These are phyloP conservation scores for Apiospora saccharicola DNA, from an alignment of 2,329 filamentous ascomycete species.

Conservation along the genomic window DNA sequence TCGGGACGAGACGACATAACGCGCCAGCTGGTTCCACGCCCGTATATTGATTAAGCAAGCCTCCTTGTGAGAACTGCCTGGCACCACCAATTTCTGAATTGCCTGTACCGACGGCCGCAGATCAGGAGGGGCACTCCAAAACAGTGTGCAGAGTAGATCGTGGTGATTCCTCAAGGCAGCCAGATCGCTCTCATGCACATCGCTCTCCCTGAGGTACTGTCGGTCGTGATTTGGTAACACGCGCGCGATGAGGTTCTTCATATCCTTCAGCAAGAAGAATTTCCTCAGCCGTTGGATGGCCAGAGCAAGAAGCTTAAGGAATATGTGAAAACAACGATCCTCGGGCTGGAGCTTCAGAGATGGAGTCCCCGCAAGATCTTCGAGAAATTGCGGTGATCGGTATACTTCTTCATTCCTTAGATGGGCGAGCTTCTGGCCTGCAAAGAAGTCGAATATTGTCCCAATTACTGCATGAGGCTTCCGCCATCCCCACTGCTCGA, in stretches of 20 bases:
- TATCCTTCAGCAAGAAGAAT: conserved; percentile 60
- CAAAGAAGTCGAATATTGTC: conserved; percentile 73
- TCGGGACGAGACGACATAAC: conserved; percentile 61
- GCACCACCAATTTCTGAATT: conserved; percentile 66
- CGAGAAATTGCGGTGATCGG: conserved; percentile 67
- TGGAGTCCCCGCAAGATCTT: conserved; percentile 57
- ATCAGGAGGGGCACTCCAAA: conserved; percentile 66
- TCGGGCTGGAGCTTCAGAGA: conserved; percentile 58
- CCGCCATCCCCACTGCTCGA: conserved; percentile 71
- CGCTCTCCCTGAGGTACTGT: conserved; percentile 69
- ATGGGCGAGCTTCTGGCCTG: conserved; percentile 66
- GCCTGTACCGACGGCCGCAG: conserved; percentile 60
- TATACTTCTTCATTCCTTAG: conserved; percentile 70
- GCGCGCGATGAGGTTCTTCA: conserved; percentile 67
- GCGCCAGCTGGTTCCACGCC: conserved; percentile 68
- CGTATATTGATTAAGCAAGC: conserved; percentile 70
- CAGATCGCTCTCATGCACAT: conserved; percentile 65
- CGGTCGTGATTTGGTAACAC: conserved; percentile 72
- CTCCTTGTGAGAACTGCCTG: conserved; percentile 69
- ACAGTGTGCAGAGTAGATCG: conserved; percentile 71
- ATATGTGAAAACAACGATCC: conserved; percentile 72
- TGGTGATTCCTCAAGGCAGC: conserved; percentile 73
- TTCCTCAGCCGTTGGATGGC: conserved; percentile 60
- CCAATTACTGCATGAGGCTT: conserved; percentile 65
- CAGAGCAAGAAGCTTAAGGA: conserved; percentile 69